Evolutionary conservation across 768 basidiomycete genomes (phyloP).

Genomic region (Mycena epipterygia): DNA sequence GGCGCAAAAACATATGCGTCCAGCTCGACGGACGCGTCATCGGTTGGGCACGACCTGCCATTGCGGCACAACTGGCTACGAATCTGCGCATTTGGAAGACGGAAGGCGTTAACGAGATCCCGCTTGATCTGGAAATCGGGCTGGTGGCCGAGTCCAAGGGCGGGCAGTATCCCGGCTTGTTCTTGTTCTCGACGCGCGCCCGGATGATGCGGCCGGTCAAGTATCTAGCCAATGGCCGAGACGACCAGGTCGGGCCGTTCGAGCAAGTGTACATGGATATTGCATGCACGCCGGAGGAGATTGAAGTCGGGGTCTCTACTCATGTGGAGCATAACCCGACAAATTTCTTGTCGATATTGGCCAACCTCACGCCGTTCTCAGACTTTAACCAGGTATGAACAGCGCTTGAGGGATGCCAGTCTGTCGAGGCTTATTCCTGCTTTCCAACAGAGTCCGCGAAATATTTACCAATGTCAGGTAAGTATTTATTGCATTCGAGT

Average conservation of each 20-base stretch:
- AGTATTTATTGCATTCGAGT: background rate
- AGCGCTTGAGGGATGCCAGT: constrained; percentile 30
- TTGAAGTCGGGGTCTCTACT: constrained; percentile 80
- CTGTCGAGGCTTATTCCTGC: constrained; percentile 10
- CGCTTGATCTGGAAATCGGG: constrained; percentile 95
- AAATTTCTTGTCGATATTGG: constrained; percentile 95
- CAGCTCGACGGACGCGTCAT: constrained; percentile 97
- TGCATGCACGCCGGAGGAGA: constrained; percentile 90
- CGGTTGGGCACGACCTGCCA: constrained; percentile 87
- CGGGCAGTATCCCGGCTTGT: constrained; percentile 97
- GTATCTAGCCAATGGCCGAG: constrained; percentile 85
- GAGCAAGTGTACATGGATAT: constrained; percentile 99
- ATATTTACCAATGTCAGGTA: constrained; percentile 95
- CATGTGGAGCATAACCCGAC: constrained; percentile 97
- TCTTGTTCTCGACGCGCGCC: constrained; percentile 87
- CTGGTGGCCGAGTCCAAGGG: constrained; percentile 90
- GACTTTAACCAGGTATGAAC: constrained; percentile 95
- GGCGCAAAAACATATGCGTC: constrained; percentile 84
- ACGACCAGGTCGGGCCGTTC: constrained; percentile 95
- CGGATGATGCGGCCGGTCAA: constrained; percentile 99
- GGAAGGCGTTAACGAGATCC: constrained; percentile 83
- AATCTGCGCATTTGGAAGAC: constrained; percentile 96
- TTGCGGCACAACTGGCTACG: constrained; percentile 85
- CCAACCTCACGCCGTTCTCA: constrained; percentile 98
- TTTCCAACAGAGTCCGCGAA: constrained; percentile 78